phyloP scores from a whole-genome alignment of 169 alveolate species.

The Amoebophrya sp. region DNA sequence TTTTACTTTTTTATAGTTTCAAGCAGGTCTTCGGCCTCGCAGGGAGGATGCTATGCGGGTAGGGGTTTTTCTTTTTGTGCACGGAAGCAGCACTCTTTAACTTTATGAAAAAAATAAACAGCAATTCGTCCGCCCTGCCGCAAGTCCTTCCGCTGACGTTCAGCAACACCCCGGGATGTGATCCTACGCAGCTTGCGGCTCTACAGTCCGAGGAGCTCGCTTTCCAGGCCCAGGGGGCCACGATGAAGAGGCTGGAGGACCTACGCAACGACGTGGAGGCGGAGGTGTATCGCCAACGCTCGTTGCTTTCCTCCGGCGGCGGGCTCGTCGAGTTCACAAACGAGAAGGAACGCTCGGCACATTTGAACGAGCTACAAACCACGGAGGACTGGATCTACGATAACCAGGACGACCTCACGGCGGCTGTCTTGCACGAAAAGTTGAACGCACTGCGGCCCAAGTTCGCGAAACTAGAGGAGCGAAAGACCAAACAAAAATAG shows the following conservation, averaged over 20 bases:
- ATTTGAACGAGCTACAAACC: background rate
- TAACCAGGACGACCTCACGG: background rate
- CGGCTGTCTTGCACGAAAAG: background rate
- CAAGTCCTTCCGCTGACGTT: no score
- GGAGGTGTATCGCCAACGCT: background rate
- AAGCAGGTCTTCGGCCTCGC: no score
- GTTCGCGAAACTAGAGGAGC: background rate
- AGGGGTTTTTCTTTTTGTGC: no score
- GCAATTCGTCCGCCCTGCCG: no score
- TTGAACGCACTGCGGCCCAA: background rate
- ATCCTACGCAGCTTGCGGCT: no score
- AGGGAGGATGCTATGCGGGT: no score
- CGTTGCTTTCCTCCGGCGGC: background rate
- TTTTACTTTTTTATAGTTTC: no score
- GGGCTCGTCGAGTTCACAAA: background rate
- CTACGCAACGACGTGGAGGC: background rate
- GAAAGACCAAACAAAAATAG: background rate
- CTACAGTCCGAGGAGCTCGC: background rate
- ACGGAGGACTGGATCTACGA: background rate
- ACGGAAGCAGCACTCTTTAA: no score
- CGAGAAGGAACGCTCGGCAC: background rate
- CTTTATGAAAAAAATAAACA: no score
- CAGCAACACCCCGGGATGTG: no score
- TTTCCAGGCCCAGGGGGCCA: background rate
- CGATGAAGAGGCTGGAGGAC: background rate